phyloP scores from a whole-genome alignment of 176 grass and related monocot species.

The Puccinellia tenuiflora region DNA sequence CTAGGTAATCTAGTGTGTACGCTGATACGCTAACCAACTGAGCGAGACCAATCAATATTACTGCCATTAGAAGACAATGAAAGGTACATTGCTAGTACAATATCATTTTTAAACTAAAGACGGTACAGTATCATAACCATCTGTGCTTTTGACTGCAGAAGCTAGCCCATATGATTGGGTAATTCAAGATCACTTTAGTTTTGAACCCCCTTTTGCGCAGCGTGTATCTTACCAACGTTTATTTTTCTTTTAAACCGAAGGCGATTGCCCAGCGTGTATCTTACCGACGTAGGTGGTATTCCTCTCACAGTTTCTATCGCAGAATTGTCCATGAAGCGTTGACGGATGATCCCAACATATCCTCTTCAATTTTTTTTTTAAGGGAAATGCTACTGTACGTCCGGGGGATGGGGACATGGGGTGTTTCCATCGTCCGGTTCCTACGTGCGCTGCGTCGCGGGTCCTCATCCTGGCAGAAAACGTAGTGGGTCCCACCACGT shows the following conservation, averaged over 20 bases:
- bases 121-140: neutral
- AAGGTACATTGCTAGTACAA: neutral
- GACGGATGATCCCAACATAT: no score
- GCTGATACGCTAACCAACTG: constrained; percentile 2
- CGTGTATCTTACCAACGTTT: neutral
- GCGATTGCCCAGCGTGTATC: neutral
- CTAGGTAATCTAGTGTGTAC: constrained; percentile 5
- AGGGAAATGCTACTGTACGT: no score
- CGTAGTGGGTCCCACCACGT: no score
- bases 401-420: no score
- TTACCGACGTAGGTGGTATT: neutral
- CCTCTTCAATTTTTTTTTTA: no score
- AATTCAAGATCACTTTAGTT: neutral
- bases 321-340: no score
- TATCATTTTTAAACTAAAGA: neutral
- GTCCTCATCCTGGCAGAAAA: no score
- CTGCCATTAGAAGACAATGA: neutral
- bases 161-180: neutral
- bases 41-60: neutral
- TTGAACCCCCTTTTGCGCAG: neutral
- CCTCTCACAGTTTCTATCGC: neutral
- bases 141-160: neutral
- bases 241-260: no score
- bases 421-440: no score
- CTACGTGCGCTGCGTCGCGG: no score